Percentiles rank a stretch among this genome's conserved stretches.
Conservation (phyloP, 2,329 filamentous ascomycete genomes). For the Grosmannia huntii region DNA sequence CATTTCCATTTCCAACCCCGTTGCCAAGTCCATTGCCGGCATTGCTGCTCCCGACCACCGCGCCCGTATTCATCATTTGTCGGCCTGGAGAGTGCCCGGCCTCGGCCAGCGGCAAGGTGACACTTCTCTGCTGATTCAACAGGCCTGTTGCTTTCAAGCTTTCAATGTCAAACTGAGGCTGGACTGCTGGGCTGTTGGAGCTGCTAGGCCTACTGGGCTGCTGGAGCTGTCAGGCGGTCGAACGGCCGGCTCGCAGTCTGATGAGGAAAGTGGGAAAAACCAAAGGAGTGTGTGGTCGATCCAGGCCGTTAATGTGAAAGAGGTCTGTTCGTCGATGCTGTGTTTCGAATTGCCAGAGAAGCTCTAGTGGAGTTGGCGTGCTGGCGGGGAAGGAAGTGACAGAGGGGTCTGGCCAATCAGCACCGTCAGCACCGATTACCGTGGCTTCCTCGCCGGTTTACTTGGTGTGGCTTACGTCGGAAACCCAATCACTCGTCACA, state of each 20-base stretch:
- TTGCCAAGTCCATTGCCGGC: background rate
- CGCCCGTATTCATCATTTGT: background rate
- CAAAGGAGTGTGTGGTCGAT: background rate
- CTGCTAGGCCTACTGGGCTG: too few species aligned
- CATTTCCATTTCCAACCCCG: background rate
- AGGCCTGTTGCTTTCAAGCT: background rate
- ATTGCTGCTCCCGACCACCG: background rate
- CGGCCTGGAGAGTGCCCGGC: background rate
- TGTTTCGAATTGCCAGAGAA: background rate
- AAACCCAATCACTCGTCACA: background rate
- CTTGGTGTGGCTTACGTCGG: background rate
- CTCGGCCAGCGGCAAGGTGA: background rate
- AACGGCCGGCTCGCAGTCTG: background rate
- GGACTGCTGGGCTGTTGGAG: too few species aligned
- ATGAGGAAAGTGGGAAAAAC: background rate
- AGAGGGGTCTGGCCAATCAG: background rate
- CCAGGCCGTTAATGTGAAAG: background rate
- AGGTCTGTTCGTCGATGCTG: background rate
- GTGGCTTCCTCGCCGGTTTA: background rate
- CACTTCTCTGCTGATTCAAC: background rate
- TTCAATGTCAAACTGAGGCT: background rate
- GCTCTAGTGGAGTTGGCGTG: background rate
- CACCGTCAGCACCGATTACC: background rate
- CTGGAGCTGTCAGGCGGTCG: too few species aligned
- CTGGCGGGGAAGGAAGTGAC: background rate